Base-by-base conservation (phyloP, 2,329 filamentous ascomycete genomes). In the Fonsecaea erecta region DNA sequence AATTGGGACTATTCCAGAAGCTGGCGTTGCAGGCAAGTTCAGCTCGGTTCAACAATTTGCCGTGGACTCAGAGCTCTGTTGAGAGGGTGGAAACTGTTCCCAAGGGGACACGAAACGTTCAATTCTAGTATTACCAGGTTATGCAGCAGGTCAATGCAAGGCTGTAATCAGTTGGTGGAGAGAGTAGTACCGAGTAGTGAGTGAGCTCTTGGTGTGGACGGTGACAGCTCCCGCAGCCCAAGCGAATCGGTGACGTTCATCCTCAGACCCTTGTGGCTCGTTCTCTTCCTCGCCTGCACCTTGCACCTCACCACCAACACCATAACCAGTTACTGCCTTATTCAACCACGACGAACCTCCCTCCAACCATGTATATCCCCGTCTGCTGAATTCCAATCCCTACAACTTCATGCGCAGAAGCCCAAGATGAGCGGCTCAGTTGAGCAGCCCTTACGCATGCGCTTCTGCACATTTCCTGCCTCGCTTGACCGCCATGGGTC, bases 401-500 rank as follows among this genome's bases (percentile, higher is more conserved):
- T 48, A 24, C 18, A 14, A 48, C 55, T 65, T 60, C 59, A 68
- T 68, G 63, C 48, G 24, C 53, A 26, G 28, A 34, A 43, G 26
- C 46, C 53, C 64, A 69, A 67, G 34, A 69, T 69, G 67, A 52
- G 52, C 37, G 54, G 64, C 62, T 65, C 62, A 46, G 26, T 40
- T 34, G 60, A 59, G 64, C 55, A 56, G 46, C 46, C 34, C 35
- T 59, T 35, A 53, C 64, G 64, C 37, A 63, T 67, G 67, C 64
- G 63, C 60, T 35, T 52, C 40, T 28, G 51, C 35, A 53, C 54
- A 34, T 53, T 34, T 52, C 48, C 52, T 21, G 43, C 53, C 46
- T 60, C 43, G 30, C 18, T 57, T 40, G 52, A 63, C 51, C 40
- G 64, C 73, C 64, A 92, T 92, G 90, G 88, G 87, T 78, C 84